Base-by-base conservation (phyloP, 2,329 filamentous ascomycete genomes). In the Paecilomyces fulvus region DNA sequence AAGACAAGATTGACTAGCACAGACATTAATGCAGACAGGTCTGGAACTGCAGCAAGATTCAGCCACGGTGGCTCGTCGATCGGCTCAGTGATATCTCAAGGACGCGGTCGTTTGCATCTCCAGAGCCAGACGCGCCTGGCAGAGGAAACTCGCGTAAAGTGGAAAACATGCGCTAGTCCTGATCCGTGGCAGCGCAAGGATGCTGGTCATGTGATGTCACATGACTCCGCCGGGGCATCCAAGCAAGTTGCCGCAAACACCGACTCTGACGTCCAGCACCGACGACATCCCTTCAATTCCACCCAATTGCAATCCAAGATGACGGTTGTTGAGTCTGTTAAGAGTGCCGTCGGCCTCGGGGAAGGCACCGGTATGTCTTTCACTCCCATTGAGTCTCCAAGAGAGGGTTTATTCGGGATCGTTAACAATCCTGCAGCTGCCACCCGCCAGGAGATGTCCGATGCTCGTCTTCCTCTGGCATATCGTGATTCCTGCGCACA, bases 401-500 rank as follows among this genome's bases (percentile, higher is more conserved):
- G 51, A 12, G 48, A 46, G 55, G 37, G 50, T 55, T 55, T 33
- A 55, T 30, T 21, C 52, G 48, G 52, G 30, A 57, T 50, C 53
- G 57, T 56, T 64, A 51, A 62, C 59, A 50, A 48, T 48, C 48
- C 37, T 23, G 61, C 56, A 64, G 61, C 63, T 68, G 68, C 69
- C 52, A 64, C 67, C 59, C 85, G 90, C 75, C 87, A 95, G 80
- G 89, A 94, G 76, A 97, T 97, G 92, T 87, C 89, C 70, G 90
- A 90, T 68, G 92, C 92, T 64, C 87, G 84, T 70, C 83, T 97
- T 53, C 92, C 94, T 11, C 77, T 97, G 55, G 82, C 88, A 67
- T 99, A 99, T 83, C 85, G 94, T 73, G 94, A 99, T 77, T 92
- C 87, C 77, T 99, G 94, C 79, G 94, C 92, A 61, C 86, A 94